Conservation (phyloP, 768 basidiomycete species). For the Amanita inopinata region DNA sequence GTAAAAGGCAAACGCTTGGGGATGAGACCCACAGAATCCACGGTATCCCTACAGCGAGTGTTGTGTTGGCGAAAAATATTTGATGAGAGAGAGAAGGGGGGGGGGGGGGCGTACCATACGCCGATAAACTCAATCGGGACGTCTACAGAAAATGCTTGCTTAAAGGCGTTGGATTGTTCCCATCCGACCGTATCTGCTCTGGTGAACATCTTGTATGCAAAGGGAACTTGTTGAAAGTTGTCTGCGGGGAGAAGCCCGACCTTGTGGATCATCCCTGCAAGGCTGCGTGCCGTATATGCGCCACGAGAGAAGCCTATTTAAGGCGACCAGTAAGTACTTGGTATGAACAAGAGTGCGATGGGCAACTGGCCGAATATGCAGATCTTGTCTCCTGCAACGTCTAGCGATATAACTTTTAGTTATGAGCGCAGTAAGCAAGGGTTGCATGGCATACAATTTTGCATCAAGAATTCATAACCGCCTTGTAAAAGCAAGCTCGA, state of each 20-base stretch:
- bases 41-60: constrained; percentile 49
- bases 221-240: constrained; percentile 48
- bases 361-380: constrained; percentile 43
- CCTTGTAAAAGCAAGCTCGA: neutral
- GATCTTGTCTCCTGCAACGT: constrained; percentile 44
- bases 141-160: constrained; percentile 41
- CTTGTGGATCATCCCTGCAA: constrained; percentile 45
- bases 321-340: too few relatives aligned
- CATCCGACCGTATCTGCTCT: constrained; percentile 38
- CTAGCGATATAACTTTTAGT: too few relatives aligned
- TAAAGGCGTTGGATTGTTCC: constrained; percentile 44
- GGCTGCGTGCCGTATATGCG: constrained; percentile 50
- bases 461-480: constrained; percentile 10
- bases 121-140: constrained; percentile 51
- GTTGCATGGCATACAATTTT: constrained; percentile 4
- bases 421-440: too few relatives aligned
- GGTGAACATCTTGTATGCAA: constrained; percentile 56
- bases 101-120: constrained; percentile 32
- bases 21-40: constrained; percentile 51
- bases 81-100: neutral
- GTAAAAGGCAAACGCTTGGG: constrained; percentile 49
- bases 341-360: neutral
- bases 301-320: constrained; percentile 48
- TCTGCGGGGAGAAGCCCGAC: constrained; percentile 37
- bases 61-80: neutral